These are phyloP conservation scores for Adansonia gregorii DNA, from an alignment of 441 rosid species.

Conservation along the genomic window DNA sequence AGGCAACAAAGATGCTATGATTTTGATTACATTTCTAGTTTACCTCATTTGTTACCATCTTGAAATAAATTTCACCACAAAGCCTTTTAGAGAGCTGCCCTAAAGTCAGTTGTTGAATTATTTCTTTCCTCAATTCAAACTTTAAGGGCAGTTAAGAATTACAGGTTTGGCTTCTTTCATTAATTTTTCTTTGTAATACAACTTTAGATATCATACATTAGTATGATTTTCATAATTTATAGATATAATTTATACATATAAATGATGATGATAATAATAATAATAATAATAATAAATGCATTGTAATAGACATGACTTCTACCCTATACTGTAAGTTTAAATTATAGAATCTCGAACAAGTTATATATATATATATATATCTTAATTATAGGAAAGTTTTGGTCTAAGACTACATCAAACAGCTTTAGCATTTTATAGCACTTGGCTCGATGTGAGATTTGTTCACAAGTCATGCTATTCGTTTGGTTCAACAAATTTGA, in stretches of 20 bases:
- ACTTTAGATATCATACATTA: no score
- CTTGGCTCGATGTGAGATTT: not conserved
- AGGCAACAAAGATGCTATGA: not conserved
- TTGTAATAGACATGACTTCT: no score
- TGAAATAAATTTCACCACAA: slow-evolving; percentile 3
- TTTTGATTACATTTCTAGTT: not conserved
- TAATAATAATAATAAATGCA: no score
- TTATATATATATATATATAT: not conserved
- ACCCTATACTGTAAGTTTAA: not conserved
- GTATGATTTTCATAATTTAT: no score
- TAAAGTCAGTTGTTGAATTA: not conserved
- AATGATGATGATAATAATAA: no score
- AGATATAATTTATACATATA: no score
- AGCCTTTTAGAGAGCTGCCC: not conserved
- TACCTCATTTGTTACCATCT: slow-evolving; percentile 13
- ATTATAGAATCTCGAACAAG: not conserved
- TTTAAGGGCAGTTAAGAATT: not conserved
- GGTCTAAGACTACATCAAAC: not conserved
- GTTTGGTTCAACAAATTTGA: no score
- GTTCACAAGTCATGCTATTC: no score
- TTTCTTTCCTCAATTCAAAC: not conserved
- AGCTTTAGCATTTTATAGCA: not conserved
- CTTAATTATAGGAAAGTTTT: not conserved
- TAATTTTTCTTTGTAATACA: no score
- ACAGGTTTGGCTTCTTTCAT: not conserved